Evolutionary conservation across 1,139 yeast genomes (phyloP), one percentile per base, ranked within the genome.

Genomic region (Yamadazyma spencermartinsiae): DNA sequence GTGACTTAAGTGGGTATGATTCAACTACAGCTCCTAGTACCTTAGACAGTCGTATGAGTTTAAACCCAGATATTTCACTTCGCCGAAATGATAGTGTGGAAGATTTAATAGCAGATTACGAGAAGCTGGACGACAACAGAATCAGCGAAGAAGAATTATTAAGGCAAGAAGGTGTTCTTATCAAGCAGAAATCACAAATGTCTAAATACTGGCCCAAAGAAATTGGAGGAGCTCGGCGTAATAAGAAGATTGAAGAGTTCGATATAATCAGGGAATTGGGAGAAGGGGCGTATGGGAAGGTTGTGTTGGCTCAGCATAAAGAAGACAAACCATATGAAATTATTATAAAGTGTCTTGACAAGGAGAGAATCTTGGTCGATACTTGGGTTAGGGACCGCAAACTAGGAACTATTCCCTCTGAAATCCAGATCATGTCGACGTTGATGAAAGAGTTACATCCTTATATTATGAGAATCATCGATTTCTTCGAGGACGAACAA

Each of bases 281-380:
- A 1, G 95, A 86, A 58, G 98, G 98, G 31, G 97, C 98, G 0
- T 92, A 90, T 55, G 98, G 98, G 12, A 86, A 87, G 54, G 98
- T 92, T 16, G 82, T 85, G 15, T 69, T 89, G 25, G 96, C 89
- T 8, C 77, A 76, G 54, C 86, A 85, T 53, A 77, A 75, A 34
- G 70, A 73, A 17, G 89, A 82, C 46, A 74, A 78, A 0, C 62
- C 63, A 9, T 83, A 86, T 55, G 77, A 74, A 44, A 82, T 89
- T 27, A 89, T 90, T 11, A 76, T 92, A 46, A 92, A 92, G 60
- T 82, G 95, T 51, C 92, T 92, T 34, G 86, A 87, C 55, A 92
- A 92, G 55, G 96, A 89, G 50, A 77, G 96, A 39, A 92, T 92
- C 50, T 68, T 92, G 54, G 97, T 92, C 7, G 98, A 92, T 59